phyloP scores from a whole-genome alignment of 2,329 filamentous ascomycete genomes.

The Whalleya microplaca region DNA sequence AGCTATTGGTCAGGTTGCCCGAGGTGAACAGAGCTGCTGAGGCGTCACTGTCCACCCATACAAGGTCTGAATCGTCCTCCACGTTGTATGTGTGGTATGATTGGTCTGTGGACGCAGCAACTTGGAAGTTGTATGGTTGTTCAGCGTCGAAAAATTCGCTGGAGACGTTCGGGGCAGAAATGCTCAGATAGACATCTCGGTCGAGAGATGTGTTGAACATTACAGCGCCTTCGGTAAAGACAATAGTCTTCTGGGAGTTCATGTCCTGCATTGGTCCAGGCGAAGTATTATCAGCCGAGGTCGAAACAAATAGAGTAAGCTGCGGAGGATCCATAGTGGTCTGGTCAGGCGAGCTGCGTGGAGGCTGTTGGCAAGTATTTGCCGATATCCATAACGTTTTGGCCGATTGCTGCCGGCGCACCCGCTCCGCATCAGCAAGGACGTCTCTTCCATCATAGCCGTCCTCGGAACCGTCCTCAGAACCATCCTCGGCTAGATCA shows the following conservation, averaged over 20 bases:
- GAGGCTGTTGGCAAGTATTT: constrained; percentile 83
- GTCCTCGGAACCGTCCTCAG: constrained; percentile 26
- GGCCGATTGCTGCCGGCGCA: constrained; percentile 36
- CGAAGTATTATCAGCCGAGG: constrained; percentile 61
- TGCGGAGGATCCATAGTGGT: constrained; percentile 63
- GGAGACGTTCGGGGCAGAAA: constrained; percentile 71
- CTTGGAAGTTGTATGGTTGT: constrained; percentile 70
- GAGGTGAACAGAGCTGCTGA: constrained; percentile 79
- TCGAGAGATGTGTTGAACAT: constrained; percentile 65
- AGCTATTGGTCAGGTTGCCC: constrained; percentile 65
- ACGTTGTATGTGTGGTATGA: constrained; percentile 72
- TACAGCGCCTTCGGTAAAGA: constrained; percentile 71
- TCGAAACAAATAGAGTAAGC: constrained; percentile 78
- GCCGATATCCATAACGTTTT: constrained; percentile 77
- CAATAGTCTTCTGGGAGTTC: constrained; percentile 47
- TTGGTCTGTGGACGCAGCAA: constrained; percentile 80
- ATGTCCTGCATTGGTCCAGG: constrained; percentile 64
- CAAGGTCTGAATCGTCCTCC: constrained; percentile 59
- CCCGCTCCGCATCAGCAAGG: constrained; percentile 18
- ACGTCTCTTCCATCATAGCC: constrained; percentile 26
- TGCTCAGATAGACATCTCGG: constrained; percentile 73
- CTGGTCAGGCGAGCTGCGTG: constrained; percentile 51
- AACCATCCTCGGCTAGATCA: constrained; percentile 14
- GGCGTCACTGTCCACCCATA: constrained; percentile 84
- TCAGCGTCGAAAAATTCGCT: constrained; percentile 60